Base-by-base conservation (phyloP, 83 land plant species). In the Diphasiastrum complanatum region DNA sequence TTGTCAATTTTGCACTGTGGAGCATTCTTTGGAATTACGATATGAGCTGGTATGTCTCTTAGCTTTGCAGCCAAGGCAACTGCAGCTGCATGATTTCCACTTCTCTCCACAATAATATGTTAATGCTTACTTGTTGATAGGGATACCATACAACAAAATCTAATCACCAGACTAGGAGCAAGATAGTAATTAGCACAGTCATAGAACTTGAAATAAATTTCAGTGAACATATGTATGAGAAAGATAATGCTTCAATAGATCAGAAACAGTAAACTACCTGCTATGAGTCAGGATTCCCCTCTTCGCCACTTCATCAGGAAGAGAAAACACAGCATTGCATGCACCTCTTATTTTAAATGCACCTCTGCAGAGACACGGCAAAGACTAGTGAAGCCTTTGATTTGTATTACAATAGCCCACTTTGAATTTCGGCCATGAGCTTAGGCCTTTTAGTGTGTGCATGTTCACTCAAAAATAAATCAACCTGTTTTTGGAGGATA, bases 11-110 rank as follows among this genome's bases (percentile, higher is more conserved):
- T 91, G 60, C 97, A 91, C 35, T 72, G 71, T 27, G 97, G 95
- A 35, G 87, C 90, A 75, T 79, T 87, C 64, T 68, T 59, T 12
- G 97, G 97, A 29, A 91, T 65, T 27, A 91, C 82, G 27, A 87
- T 79, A 67, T 85, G 73, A 11, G 95, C 83, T 0, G 87, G 90
- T 23, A 87, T 81, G 31, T 78, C 83, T 26, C 90, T 77, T 45
- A 87, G 24, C 61, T 75, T 78, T 67, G 97, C 95, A 57, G 97
- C 97, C 78, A 87, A 73, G 66, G 97, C 66, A 48, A 91, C 69
- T 53, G 95, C 97, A 59, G 95, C 97, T 68, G 97, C 97, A 77
- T 91, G 97, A 61, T 87, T 91, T 19, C 95, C 95, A 83, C 95
- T 87, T 55, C 47, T 52, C 51, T 37, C 34, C 59, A 38, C 4